Conservation (phyloP, 129 eudicot genomes). For the Lonicera japonica region DNA sequence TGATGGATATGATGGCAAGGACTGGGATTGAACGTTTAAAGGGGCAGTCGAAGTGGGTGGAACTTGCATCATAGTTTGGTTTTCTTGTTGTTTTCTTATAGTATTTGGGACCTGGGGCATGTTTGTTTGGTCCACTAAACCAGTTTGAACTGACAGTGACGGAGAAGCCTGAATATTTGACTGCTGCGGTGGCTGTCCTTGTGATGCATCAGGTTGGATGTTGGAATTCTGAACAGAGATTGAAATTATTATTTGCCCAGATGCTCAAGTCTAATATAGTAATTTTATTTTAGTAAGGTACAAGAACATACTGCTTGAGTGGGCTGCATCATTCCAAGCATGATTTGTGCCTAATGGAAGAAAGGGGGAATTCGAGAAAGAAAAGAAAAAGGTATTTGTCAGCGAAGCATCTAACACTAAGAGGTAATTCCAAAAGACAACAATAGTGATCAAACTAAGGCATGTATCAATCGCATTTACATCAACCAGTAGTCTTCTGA, state of each 20-base stretch:
- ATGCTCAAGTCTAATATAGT: neutral
- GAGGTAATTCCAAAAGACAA: too few species aligned
- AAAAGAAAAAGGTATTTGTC: neutral
- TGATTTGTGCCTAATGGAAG: conserved; percentile 70
- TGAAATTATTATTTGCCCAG: conserved; percentile 9
- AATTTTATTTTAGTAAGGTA: neutral
- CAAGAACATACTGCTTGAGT: conserved; percentile 59
- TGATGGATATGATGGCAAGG: conserved; percentile 46
- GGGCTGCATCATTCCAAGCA: conserved; percentile 98
- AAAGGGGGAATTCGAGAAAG: conserved; percentile 2
- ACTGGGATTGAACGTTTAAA: conserved; percentile 33
- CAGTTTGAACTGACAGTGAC: conserved; percentile 41
- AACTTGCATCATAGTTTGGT: conserved; percentile 22
- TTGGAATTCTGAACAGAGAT: conserved; percentile 33
- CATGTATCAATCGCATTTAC: too few species aligned
- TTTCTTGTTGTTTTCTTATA: conserved; percentile 33
- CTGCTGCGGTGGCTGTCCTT: conserved; percentile 43
- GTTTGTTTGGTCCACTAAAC: conserved; percentile 42
- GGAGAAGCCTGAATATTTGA: conserved; percentile 33
- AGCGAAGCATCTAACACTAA: neutral
- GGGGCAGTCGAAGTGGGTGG: conserved; percentile 47
- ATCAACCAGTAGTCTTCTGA: too few species aligned
- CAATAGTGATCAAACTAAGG: too few species aligned
- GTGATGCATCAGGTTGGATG: conserved; percentile 44
- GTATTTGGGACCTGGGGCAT: conserved; percentile 20